These are phyloP conservation scores for Thelonectria blattea DNA, from an alignment of 2,329 filamentous ascomycete genomes.

Conservation along the genomic window DNA sequence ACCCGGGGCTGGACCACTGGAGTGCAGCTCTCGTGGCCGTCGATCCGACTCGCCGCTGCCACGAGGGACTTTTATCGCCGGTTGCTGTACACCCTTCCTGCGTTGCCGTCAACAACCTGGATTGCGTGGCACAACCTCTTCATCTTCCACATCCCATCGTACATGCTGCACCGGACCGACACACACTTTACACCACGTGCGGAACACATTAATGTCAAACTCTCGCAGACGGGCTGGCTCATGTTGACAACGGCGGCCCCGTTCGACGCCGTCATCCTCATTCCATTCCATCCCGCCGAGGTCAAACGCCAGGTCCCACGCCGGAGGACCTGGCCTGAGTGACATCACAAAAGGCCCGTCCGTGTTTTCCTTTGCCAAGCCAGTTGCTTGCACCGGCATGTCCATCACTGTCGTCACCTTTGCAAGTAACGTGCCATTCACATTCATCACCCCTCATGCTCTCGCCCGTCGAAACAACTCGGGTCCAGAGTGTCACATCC, in stretches of 20 bases:
- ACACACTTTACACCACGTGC: too few relatives aligned
- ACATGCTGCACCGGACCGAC: too few relatives aligned
- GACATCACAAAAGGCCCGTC: constrained; percentile 11
- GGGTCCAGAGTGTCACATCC: constrained; percentile 6
- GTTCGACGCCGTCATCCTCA: constrained; percentile 34
- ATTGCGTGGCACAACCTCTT: neutral
- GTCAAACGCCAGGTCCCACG: constrained; percentile 15
- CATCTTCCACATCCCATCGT: neutral
- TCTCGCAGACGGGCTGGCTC: neutral
- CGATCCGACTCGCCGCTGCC: constrained; percentile 9
- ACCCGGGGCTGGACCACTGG: constrained; percentile 4
- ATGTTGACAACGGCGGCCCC: neutral
- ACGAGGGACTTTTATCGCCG: neutral
- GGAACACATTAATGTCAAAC: neutral
- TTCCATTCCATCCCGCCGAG: constrained; percentile 25
- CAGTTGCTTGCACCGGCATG: neutral
- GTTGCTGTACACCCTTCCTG: neutral
- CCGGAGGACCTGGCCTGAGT: neutral
- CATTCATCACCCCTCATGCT: neutral
- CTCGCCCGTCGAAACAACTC: neutral
- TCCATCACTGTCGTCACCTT: neutral
- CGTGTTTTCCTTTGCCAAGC: neutral
- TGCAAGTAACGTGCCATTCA: constrained; percentile 4
- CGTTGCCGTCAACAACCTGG: neutral
- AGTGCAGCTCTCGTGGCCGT: neutral